phyloP scores from a whole-genome alignment of 1,284 basidiomycete species.

The Ustilago cynodontis region DNA sequence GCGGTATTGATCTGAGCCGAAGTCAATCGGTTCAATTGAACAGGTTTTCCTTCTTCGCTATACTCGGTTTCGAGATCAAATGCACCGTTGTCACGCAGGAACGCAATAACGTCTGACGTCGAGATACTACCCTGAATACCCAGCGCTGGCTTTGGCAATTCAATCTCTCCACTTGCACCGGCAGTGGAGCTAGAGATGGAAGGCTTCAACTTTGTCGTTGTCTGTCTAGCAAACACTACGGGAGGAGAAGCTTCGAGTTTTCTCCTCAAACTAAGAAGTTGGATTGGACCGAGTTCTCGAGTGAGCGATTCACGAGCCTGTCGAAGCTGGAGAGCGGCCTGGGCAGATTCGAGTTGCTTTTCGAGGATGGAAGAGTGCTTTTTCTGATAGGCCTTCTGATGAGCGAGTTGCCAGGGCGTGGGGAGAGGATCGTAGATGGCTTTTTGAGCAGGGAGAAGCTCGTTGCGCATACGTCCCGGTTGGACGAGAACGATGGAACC shows the following conservation, averaged over 20 bases:
- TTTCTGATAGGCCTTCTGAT: slow-evolving; percentile 15
- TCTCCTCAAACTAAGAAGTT: slow-evolving; percentile 40
- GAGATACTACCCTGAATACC: slow-evolving; percentile 48
- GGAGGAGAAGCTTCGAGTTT: slow-evolving; percentile 40
- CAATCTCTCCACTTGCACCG: slow-evolving; percentile 1
- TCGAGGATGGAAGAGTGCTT: slow-evolving; percentile 25
- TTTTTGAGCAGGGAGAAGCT: slow-evolving; percentile 30
- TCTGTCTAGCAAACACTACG: slow-evolving; percentile 32
- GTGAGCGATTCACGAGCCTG: slow-evolving; percentile 34
- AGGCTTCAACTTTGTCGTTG: slow-evolving; percentile 30
- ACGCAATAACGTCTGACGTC: slow-evolving; percentile 29
- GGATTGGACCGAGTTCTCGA: slow-evolving; percentile 40
- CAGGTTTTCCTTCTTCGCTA: slow-evolving; percentile 24
- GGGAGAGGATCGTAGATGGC: slow-evolving; percentile 47
- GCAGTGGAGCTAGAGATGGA: neutral
- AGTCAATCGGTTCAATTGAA: slow-evolving; percentile 37
- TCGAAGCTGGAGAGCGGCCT: slow-evolving; percentile 19
- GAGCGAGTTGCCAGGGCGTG: slow-evolving; percentile 34
- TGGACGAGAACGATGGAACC: slow-evolving; percentile 43
- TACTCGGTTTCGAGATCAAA: slow-evolving; percentile 49
- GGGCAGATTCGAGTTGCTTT: slow-evolving; percentile 27
- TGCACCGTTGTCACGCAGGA: slow-evolving; percentile 30
- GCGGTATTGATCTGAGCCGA: slow-evolving; percentile 41
- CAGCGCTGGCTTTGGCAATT: slow-evolving; percentile 35
- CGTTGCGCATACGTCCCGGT: slow-evolving; percentile 52